phyloP scores from a whole-genome alignment of 148 eudicot species.

The Heliamphora exappendiculata region DNA sequence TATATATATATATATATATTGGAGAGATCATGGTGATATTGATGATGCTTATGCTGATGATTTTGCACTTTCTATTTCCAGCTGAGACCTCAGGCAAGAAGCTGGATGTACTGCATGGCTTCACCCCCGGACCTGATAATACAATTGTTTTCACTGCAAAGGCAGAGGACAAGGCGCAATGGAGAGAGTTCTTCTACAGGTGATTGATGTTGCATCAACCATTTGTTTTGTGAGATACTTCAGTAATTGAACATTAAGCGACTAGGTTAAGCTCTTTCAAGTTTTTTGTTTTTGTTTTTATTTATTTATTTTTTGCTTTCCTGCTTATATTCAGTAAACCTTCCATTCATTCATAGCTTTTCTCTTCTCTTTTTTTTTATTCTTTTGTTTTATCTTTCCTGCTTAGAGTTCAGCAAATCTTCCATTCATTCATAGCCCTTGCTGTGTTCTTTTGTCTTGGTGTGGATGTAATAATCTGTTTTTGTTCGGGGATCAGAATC shows the following conservation, averaged over 20 bases:
- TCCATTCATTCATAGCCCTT: not conserved
- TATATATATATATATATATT: too few relatives aligned
- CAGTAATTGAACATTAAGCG: constrained; percentile 7
- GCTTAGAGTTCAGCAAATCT: not conserved
- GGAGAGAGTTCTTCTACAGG: constrained; percentile 25
- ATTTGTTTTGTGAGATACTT: not conserved
- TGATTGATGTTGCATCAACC: constrained; percentile 18
- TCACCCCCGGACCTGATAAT: constrained; percentile 58
- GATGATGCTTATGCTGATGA: constrained; percentile 32
- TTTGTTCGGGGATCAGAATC: too few relatives aligned
- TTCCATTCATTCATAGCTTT: not conserved
- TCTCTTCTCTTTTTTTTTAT: not conserved
- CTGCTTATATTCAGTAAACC: not conserved
- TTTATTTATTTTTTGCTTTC: not conserved
- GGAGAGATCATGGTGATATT: constrained; percentile 17
- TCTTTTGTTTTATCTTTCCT: not conserved
- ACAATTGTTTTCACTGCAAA: constrained; percentile 47
- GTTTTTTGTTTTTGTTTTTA: not conserved
- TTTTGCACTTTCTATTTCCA: constrained; percentile 46
- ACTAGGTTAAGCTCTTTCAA: not conserved
- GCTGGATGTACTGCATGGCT: constrained; percentile 43
- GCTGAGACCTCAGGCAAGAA: constrained; percentile 46
- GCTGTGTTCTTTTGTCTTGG: not conserved
- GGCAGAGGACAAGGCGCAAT: constrained; percentile 20
- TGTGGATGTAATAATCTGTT: too few relatives aligned